These are phyloP conservation scores for Kazachstania africana DNA, from an alignment of 805 yeast species.

Conservation along the genomic window DNA sequence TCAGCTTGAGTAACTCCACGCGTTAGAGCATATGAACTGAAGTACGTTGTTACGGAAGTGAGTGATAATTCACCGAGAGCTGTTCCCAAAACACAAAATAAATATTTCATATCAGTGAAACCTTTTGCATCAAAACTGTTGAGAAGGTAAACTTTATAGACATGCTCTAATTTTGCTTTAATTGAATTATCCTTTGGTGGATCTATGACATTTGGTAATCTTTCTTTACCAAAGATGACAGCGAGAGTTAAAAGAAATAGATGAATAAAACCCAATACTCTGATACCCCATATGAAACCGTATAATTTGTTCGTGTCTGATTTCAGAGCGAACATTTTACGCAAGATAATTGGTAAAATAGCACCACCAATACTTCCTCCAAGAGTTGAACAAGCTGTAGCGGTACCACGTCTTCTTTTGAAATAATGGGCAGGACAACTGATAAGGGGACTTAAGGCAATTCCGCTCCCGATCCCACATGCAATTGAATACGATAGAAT, in stretches of 20 bases:
- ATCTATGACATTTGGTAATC: conserved; percentile 28
- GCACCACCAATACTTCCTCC: conserved; percentile 49
- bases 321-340: conserved; percentile 29
- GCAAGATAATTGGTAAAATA: conserved; percentile 40
- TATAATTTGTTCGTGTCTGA: conserved; percentile 15
- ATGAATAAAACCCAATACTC: conserved; percentile 37
- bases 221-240: conserved; percentile 29
- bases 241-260: conserved; percentile 27
- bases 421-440: conserved; percentile 60
- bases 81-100: conserved; percentile 33
- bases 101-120: conserved; percentile 34
- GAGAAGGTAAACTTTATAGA: conserved; percentile 19
- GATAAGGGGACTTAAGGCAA: conserved; percentile 44
- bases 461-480: conserved; percentile 46
- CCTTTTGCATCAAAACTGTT: conserved; percentile 28
- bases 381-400: conserved; percentile 35
- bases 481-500: conserved; percentile 43
- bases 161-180: conserved; percentile 13
- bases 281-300: conserved; percentile 48
- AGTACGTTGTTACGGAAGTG: conserved; percentile 35
- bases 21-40: conserved; percentile 38
- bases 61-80: conserved; percentile 37
- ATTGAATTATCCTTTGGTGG: conserved; percentile 9
- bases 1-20: conserved; percentile 32
- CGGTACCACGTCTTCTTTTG: conserved; percentile 42